Base-by-base conservation (phyloP, 169 alveolate genomes). In the Plasmodium inui region DNA sequence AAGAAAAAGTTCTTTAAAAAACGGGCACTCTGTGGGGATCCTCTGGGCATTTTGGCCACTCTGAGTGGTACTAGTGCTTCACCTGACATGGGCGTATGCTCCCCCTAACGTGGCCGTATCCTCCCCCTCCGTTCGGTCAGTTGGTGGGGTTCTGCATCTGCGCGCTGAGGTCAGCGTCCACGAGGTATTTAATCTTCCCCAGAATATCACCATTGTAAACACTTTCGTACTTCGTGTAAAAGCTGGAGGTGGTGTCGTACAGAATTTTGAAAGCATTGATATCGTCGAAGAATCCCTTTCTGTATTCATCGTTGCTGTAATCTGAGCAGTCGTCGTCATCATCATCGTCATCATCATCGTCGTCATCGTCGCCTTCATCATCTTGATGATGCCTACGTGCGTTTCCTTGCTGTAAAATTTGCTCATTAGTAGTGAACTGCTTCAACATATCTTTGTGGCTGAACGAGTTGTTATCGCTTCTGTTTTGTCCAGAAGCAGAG, bases 231-330 rank as follows among this genome's bases (percentile, higher is more conserved):
- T 88, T 88, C 22, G 19, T 41, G 71, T 88, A 88, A 37, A 88
- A 88, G 39, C 50, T 88, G 1, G 81, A 30, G 9, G 89, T 88
- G 0, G 94, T 57, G 26, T 88, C 94, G 32, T 78, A 78, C 41
- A 88, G 34, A 44, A 79, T 88, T 78, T 88, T 88, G 41, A 88
- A 78, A 3, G 94, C 79, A 39, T 88, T 88, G 32, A 88, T 88
- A 78, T 88, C 89, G 19, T 88, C 94, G 50, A 88, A 88, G 53
- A 88, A 88, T 2, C 94, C 94, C 32, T 88, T 76, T 78, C 94
- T 78, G 71, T 79, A 88, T 57, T 88, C 94, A 30, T 88, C 94
- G 72, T 71, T 57, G 32, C 94, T 88, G 39, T 78, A 88, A 32
- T 88, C 94, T 44, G 94, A 88, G 17, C 89, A 88, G 70, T 88